These are phyloP conservation scores for Aspergillus piperis DNA, from an alignment of 2,329 filamentous ascomycete species.

Conservation along the genomic window DNA sequence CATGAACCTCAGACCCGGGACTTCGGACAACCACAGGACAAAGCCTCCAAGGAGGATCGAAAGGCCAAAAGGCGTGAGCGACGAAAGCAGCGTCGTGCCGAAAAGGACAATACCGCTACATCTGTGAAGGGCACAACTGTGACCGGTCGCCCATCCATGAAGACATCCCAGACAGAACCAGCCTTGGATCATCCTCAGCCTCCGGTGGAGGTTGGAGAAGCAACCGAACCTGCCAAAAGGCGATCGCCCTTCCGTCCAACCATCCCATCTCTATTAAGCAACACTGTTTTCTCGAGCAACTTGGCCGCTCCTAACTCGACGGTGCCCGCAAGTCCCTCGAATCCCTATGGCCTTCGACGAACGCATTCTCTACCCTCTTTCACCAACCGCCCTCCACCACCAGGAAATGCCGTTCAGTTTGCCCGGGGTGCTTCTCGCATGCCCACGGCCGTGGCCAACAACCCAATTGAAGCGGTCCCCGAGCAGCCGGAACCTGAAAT, in stretches of 20 bases:
- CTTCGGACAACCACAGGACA: slow-evolving; percentile 28
- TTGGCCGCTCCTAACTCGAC: slow-evolving; percentile 18
- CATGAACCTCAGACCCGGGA: slow-evolving; percentile 33
- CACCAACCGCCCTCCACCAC: slow-evolving; percentile 27
- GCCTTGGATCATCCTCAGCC: not conserved
- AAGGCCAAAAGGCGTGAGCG: slow-evolving; percentile 25
- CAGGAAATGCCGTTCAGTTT: slow-evolving; percentile 38
- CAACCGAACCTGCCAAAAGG: slow-evolving; percentile 24
- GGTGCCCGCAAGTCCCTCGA: slow-evolving; percentile 16
- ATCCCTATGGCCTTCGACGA: slow-evolving; percentile 28
- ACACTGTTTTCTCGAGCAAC: slow-evolving; percentile 35
- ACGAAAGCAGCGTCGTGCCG: slow-evolving; percentile 23
- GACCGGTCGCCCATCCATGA: slow-evolving; percentile 16
- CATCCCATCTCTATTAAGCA: slow-evolving; percentile 36
- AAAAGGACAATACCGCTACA: slow-evolving; percentile 13
- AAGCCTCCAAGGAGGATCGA: slow-evolving; percentile 14
- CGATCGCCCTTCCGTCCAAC: slow-evolving; percentile 32
- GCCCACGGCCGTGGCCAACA: slow-evolving; percentile 19
- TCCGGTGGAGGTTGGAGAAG: slow-evolving; percentile 2
- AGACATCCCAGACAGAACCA: slow-evolving; percentile 17
- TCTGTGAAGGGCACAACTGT: not conserved
- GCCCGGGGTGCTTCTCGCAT: slow-evolving; percentile 36
- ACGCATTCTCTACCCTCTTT: slow-evolving; percentile 36
- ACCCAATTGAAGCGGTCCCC: slow-evolving; percentile 13
- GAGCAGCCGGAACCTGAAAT: slow-evolving; percentile 39